Conservation (phyloP, 2,329 filamentous ascomycete species). For the Chrysosporium queenslandicum region DNA sequence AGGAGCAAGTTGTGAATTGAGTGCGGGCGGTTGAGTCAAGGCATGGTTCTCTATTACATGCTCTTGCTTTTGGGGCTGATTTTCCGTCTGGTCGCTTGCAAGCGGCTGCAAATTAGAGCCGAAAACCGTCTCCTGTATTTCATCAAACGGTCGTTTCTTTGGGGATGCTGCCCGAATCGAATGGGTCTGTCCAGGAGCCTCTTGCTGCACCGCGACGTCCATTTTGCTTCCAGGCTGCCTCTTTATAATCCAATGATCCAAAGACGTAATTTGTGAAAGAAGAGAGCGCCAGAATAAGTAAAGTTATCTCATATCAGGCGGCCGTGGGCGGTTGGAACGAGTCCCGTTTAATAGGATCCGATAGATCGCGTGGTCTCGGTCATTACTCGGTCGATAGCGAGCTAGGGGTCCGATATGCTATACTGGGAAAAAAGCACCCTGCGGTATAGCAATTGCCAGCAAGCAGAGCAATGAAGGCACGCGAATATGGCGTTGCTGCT, state of each 20-base stretch:
- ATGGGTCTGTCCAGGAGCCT: constrained; percentile 2
- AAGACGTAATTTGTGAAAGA: neutral
- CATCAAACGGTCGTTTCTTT: constrained; percentile 26
- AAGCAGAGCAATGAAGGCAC: too few species aligned
- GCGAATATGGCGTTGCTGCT: neutral
- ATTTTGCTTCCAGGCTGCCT: too few species aligned
- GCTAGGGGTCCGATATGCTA: too few species aligned
- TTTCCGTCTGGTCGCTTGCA: neutral
- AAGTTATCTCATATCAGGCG: too few species aligned
- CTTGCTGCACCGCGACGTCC: constrained; percentile 11
- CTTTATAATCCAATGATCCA: neutral
- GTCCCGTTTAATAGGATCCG: too few species aligned
- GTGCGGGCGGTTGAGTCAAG: neutral
- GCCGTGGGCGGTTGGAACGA: too few species aligned
- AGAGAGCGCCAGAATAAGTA: neutral
- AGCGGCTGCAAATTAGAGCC: neutral
- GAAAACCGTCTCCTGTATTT: constrained; percentile 17
- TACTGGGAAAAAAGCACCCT: too few species aligned
- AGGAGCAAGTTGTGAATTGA: neutral
- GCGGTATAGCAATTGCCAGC: too few species aligned
- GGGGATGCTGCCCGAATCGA: constrained; percentile 16
- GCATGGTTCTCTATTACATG: neutral
- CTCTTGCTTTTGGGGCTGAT: neutral
- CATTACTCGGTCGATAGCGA: too few species aligned
- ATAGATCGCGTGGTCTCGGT: too few species aligned